Evolutionary conservation across 306 rosid genomes (phyloP).

Genomic region (Malus sieversii): DNA sequence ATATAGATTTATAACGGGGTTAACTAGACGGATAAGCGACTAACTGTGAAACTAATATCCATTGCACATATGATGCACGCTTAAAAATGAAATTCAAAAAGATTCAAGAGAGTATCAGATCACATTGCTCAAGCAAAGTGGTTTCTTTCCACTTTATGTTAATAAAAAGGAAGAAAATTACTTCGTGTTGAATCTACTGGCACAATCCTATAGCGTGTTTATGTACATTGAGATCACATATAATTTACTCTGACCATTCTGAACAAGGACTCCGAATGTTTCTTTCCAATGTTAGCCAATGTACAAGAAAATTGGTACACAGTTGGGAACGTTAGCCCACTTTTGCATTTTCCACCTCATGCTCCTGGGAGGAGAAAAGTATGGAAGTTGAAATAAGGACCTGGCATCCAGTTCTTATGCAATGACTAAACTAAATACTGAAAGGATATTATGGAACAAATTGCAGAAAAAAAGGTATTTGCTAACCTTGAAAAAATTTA

Average conservation of each 20-base stretch:
- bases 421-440: no score
- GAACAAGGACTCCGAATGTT: neutral
- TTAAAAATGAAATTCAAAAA: neutral
- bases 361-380: constrained; percentile 30
- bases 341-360: constrained; percentile 20
- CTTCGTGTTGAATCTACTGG: neutral
- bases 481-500: neutral
- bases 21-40: neutral
- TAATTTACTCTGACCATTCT: neutral
- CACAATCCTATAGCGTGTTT: neutral
- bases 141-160: neutral
- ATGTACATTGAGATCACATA: neutral
- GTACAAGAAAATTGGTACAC: neutral
- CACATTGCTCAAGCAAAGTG: neutral
- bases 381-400: constrained; percentile 1
- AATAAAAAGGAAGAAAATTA: neutral
- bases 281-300: neutral
- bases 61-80: neutral
- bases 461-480: neutral
- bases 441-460: neutral
- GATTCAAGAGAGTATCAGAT: neutral
- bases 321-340: constrained; percentile 9
- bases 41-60: neutral
- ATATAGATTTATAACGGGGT: no score
- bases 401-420: neutral